Percentiles rank a stretch among this genome's conserved stretches.
These are phyloP conservation scores for Amanita muscaria DNA, from an alignment of 768 basidiomycete genomes.

Conservation along the genomic window DNA sequence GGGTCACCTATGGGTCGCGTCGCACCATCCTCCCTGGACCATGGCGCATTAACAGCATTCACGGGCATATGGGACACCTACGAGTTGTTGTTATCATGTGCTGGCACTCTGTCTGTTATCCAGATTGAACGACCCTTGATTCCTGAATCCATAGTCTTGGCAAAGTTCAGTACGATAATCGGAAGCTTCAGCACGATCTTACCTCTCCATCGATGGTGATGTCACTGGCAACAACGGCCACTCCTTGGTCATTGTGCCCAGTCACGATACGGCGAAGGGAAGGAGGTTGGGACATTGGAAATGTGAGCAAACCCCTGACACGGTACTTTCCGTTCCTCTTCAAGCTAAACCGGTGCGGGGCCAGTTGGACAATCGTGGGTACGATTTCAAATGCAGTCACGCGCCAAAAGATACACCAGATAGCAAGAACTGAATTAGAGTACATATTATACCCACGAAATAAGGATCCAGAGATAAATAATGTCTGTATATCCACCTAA, in stretches of 20 bases:
- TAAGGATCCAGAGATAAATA: conserved; percentile 1
- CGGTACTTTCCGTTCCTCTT: no score
- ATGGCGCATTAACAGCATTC: not conserved
- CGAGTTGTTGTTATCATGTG: conserved; percentile 44
- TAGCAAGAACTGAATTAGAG: not conserved
- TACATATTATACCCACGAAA: conserved; percentile 5
- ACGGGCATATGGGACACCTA: conserved; percentile 11
- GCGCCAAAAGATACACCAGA: not conserved
- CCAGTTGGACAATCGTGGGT: no score
- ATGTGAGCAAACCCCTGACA: no score
- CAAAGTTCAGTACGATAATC: not conserved
- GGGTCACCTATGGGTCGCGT: conserved; percentile 28
- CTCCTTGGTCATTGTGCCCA: conserved; percentile 34
- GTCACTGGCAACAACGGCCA: conserved; percentile 33
- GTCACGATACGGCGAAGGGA: conserved; percentile 44
- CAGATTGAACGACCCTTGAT: conserved; percentile 32
- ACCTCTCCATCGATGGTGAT: conserved; percentile 21
- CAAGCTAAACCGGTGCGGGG: no score
- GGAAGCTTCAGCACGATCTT: conserved; percentile 8
- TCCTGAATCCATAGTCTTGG: conserved; percentile 29
- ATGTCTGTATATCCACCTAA: conserved; percentile 17
- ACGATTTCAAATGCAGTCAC: no score
- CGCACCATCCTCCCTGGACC: conserved; percentile 42
- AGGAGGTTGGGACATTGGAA: conserved; percentile 19
- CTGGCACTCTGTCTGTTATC: conserved; percentile 43